A percentile compares a stretch with the other conserved stretches of the same genome.
These are phyloP conservation scores for Paraleonurus japonicus DNA, from an alignment of 257 asterid genomes.

Conservation along the genomic window DNA sequence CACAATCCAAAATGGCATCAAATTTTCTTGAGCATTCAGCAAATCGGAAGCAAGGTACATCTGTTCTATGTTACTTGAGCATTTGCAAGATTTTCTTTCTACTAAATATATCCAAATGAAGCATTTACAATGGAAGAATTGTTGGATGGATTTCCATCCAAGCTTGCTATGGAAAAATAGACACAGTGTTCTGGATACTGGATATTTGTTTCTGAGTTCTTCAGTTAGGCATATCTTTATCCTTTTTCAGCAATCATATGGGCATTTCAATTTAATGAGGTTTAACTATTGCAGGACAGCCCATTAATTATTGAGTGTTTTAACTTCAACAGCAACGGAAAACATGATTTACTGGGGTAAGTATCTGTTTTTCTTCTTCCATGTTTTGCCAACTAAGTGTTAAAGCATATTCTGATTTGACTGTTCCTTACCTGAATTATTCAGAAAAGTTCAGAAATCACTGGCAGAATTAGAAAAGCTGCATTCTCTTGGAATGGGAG, in stretches of 20 bases:
- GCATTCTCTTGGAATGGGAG: slow-evolving; percentile 58
- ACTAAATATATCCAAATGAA: neutral
- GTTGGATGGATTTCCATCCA: slow-evolving; percentile 19
- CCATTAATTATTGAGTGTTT: slow-evolving; percentile 88
- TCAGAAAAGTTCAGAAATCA: slow-evolving; percentile 90
- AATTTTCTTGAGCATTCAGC: slow-evolving; percentile 72
- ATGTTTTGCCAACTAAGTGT: slow-evolving; percentile 17
- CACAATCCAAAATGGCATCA: slow-evolving; percentile 86
- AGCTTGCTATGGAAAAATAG: slow-evolving; percentile 20
- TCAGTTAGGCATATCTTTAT: slow-evolving; percentile 13
- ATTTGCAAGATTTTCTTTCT: slow-evolving; percentile 14
- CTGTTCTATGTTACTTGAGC: slow-evolving; percentile 22
- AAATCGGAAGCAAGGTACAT: slow-evolving; percentile 95
- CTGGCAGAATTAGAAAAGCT: slow-evolving; percentile 83
- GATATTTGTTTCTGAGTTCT: slow-evolving; percentile 13
- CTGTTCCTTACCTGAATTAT: slow-evolving; percentile 28
- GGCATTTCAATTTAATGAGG: slow-evolving; percentile 26
- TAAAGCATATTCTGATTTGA: slow-evolving; percentile 34
- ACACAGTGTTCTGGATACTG: slow-evolving; percentile 9
- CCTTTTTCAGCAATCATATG: slow-evolving; percentile 6
- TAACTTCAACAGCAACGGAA: slow-evolving; percentile 89
- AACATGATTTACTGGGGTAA: slow-evolving; percentile 91
- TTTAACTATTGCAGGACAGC: slow-evolving; percentile 82
- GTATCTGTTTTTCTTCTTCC: slow-evolving; percentile 24
- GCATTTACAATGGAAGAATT: neutral